Evolutionary conservation across 2,329 filamentous ascomycete genomes (phyloP).

Genomic region (Cylindrodendrum hubeiense): DNA sequence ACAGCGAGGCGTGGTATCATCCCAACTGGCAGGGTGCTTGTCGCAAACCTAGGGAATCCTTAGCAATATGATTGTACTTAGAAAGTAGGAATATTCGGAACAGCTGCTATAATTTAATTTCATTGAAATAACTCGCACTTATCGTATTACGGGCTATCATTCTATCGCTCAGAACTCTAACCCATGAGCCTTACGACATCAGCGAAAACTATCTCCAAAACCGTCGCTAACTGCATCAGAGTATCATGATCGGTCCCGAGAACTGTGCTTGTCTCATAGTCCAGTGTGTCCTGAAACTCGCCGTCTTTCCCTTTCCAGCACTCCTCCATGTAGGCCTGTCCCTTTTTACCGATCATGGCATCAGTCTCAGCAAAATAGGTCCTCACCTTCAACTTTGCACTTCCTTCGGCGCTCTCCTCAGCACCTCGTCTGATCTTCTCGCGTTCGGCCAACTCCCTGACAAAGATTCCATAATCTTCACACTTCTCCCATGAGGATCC

Average conservation of each 20-base stretch:
- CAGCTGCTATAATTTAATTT: too few relatives aligned
- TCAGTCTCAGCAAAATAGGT: slow-evolving; percentile 31
- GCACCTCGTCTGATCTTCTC: neutral
- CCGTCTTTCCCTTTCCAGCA: slow-evolving; percentile 28
- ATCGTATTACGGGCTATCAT: neutral
- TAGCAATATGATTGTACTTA: too few relatives aligned
- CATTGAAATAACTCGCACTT: neutral
- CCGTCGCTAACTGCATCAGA: slow-evolving; percentile 19
- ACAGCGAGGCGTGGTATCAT: too few relatives aligned
- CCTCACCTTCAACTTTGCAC: slow-evolving; percentile 20
- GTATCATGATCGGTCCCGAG: slow-evolving; percentile 30
- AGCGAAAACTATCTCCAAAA: slow-evolving; percentile 25
- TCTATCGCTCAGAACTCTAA: neutral
- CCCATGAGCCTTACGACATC: slow-evolving; percentile 7
- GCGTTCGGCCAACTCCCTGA: slow-evolving; percentile 13
- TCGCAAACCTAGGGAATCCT: too few relatives aligned
- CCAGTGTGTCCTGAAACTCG: slow-evolving; percentile 21
- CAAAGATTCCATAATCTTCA: slow-evolving; percentile 26
- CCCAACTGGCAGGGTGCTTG: too few relatives aligned
- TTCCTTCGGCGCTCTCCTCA: neutral
- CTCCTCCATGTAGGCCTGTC: slow-evolving; percentile 31
- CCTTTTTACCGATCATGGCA: slow-evolving; percentile 28
- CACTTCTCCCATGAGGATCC: slow-evolving; percentile 26
- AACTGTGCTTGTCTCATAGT: slow-evolving; percentile 25
- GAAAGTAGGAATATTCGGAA: too few relatives aligned